A percentile compares a stretch with the other conserved stretches of the same genome.
Conservation (phyloP, 2,329 filamentous ascomycete species). For the Ophiostoma fasciatum region DNA sequence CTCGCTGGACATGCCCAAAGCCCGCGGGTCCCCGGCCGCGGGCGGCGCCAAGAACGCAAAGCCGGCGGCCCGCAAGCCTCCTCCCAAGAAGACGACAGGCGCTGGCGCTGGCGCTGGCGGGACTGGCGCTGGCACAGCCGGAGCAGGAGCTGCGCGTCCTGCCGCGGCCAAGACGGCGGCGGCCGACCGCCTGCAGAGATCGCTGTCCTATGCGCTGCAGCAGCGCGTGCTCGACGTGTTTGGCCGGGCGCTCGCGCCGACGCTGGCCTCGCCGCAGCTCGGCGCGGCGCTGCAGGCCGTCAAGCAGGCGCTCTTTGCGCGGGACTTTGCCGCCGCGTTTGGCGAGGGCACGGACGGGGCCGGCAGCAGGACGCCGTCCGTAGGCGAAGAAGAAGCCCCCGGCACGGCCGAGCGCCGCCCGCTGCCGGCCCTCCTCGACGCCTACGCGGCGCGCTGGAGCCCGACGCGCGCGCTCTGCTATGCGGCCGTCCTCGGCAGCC, state of each 20-base stretch:
- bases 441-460: conserved; percentile 85
- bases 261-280: conserved; percentile 33
- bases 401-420: no score
- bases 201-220: conserved; percentile 4
- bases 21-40: not conserved
- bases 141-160: not conserved
- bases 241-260: conserved; percentile 41
- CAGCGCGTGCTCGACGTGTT: conserved; percentile 53
- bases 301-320: conserved; percentile 71
- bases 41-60: conserved; percentile 2
- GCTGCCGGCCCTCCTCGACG: conserved; percentile 39
- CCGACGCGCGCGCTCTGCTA: conserved; percentile 76
- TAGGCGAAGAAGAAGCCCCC: not conserved
- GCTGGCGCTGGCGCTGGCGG: no score
- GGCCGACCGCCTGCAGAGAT: conserved; percentile 1
- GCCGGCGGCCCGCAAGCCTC: conserved; percentile 1
- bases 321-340: conserved; percentile 75
- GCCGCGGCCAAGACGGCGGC: not conserved
- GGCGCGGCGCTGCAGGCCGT: conserved; percentile 56
- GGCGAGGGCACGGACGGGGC: conserved; percentile 21
- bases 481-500: conserved; percentile 33
- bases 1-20: not conserved
- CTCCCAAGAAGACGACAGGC: no score
- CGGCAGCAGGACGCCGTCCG: no score
- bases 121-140: no score